These are phyloP conservation scores for Eudorina sp. DNA, from an alignment of 139 green algal species.

Conservation along the genomic window DNA sequence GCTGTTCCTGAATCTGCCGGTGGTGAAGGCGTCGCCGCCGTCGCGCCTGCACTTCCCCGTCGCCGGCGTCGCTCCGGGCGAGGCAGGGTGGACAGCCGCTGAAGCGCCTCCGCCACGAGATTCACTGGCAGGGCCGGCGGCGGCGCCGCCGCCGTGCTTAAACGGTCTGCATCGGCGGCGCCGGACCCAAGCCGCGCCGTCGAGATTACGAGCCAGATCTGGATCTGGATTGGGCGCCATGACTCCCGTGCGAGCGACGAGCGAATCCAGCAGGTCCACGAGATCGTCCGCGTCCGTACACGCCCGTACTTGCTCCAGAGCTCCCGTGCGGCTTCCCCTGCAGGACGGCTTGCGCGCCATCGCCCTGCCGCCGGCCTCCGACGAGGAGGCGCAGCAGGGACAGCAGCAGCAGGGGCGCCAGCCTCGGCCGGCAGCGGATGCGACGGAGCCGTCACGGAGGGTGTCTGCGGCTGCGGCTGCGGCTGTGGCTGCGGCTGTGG, in stretches of 20 bases:
- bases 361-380: no score
- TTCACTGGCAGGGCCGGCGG: neutral
- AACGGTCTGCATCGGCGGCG: neutral
- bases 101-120: neutral
- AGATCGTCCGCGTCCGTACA: constrained; percentile 17
- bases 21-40: neutral
- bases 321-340: neutral
- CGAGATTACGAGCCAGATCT: no score
- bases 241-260: no score
- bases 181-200: no score
- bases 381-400: no score
- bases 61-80: neutral
- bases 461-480: no score
- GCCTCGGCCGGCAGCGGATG: no score
- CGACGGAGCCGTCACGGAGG: no score
- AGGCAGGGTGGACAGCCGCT: neutral
- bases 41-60: neutral
- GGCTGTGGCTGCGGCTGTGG: no score
- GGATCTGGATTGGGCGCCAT: no score
- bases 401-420: no score
- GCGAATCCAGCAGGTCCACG: neutral
- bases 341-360: neutral
- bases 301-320: neutral
- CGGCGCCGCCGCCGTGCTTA: neutral
- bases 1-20: no score